Conservation (phyloP, 2,329 filamentous ascomycete species). For the Xylaria sp. region DNA sequence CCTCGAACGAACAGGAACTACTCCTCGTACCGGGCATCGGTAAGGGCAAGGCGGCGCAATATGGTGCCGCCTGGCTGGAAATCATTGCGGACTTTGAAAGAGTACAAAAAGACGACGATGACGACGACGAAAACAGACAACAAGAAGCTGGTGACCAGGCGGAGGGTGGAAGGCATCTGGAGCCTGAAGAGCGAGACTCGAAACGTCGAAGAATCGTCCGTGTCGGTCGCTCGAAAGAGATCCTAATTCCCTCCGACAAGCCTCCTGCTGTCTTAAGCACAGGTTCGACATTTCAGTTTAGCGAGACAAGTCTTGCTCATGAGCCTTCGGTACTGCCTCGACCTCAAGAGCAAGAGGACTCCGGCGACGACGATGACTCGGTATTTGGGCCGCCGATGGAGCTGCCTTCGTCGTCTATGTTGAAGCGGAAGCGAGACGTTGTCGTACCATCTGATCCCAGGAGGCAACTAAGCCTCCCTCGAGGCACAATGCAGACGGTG, state of each 20-base stretch:
- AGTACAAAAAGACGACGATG: conserved; percentile 4
- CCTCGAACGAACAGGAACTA: conserved; percentile 24
- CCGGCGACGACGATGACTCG: neutral
- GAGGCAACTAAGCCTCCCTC: neutral
- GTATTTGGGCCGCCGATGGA: conserved; percentile 19
- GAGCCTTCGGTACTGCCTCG: neutral
- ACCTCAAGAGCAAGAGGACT: neutral
- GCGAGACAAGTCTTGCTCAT: conserved; percentile 2
- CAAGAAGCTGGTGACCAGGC: neutral
- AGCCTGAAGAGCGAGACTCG: neutral
- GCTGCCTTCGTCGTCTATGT: neutral
- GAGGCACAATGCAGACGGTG: neutral
- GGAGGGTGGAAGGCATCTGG: too few relatives aligned
- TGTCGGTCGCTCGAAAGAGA: conserved; percentile 15
- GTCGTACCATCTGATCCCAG: neutral
- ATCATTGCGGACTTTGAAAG: conserved; percentile 29
- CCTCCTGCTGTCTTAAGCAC: neutral
- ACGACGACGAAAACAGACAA: neutral
- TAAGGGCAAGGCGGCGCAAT: conserved; percentile 17
- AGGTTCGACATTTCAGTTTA: conserved; percentile 11
- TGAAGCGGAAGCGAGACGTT: conserved; percentile 22
- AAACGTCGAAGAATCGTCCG: conserved; percentile 18
- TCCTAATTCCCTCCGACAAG: neutral
- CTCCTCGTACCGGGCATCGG: conserved; percentile 23
- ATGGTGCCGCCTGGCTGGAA: conserved; percentile 28